These are phyloP conservation scores for Annona squamosa DNA, from an alignment of 164 flowering plant species.

Conservation along the genomic window DNA sequence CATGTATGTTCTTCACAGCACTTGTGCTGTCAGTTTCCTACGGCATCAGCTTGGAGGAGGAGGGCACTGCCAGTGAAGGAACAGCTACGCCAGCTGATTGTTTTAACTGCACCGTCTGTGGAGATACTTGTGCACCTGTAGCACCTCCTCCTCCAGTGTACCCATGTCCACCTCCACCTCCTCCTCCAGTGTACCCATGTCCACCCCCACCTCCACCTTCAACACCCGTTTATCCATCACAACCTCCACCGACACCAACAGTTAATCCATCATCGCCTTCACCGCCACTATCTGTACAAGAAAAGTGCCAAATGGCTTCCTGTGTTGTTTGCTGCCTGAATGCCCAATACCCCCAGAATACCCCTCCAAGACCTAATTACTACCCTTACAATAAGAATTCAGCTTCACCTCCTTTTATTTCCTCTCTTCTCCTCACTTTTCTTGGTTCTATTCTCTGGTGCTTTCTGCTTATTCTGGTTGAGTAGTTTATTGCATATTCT, in stretches of 20 bases:
- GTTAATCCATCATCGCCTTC: slow-evolving; percentile 12
- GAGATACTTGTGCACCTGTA: slow-evolving; percentile 19
- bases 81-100: slow-evolving; percentile 1
- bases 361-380: slow-evolving; percentile 21
- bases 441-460: background rate
- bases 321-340: background rate
- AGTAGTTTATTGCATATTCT: background rate
- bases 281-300: slow-evolving; percentile 13
- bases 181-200: slow-evolving; percentile 10
- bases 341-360: slow-evolving; percentile 19
- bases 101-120: slow-evolving; percentile 17
- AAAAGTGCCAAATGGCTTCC: slow-evolving; percentile 15
- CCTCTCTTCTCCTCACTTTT: background rate
- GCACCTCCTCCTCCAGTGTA: slow-evolving; percentile 18
- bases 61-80: slow-evolving; percentile 2
- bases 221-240: slow-evolving; percentile 8
- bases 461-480: background rate
- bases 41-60: background rate
- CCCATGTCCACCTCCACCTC: slow-evolving; percentile 11
- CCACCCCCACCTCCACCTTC: slow-evolving; percentile 12
- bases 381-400: slow-evolving; percentile 10
- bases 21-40: slow-evolving; percentile 3
- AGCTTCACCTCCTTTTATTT: slow-evolving; percentile 3
- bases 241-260: slow-evolving; percentile 12
- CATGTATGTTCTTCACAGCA: background rate